phyloP scores from a whole-genome alignment of 805 yeast species.

The Schizosaccharomyces japonicus region DNA sequence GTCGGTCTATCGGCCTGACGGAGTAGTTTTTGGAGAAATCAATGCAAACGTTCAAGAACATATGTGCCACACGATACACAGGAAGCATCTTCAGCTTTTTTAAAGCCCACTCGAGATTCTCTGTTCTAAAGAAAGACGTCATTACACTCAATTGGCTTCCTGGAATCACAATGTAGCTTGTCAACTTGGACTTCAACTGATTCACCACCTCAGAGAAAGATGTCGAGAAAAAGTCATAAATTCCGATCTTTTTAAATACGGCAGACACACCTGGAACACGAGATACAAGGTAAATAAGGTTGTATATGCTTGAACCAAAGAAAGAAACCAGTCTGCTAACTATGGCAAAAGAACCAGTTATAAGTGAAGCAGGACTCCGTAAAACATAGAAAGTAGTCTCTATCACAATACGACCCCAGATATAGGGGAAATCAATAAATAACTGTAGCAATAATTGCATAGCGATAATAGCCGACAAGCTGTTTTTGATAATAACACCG shows the following conservation, averaged over 20 bases:
- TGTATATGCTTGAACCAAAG: conserved; percentile 7
- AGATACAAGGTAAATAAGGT: background rate
- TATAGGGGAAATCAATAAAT: background rate
- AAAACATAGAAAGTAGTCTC: conserved; percentile 11
- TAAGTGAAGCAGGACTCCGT: conserved; percentile 8
- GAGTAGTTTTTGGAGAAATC: conserved; percentile 8
- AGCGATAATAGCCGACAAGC: conserved; percentile 10
- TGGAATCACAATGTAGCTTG: background rate
- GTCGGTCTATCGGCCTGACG: conserved; percentile 8
- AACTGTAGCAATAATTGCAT: conserved; percentile 8
- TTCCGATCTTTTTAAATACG: conserved; percentile 1
- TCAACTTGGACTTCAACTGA: background rate
- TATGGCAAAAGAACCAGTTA: conserved; percentile 6
- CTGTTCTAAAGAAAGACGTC: no score
- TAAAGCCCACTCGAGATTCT: no score
- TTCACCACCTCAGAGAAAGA: background rate
- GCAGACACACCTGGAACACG: conserved; percentile 2
- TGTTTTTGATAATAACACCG: conserved; percentile 10
- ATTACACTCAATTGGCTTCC: no score
- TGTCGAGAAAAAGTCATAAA: background rate
- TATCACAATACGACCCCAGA: conserved; percentile 9
- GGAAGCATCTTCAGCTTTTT: background rate
- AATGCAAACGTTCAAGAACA: conserved; percentile 7
- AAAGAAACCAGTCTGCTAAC: conserved; percentile 7
- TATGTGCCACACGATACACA: conserved; percentile 4